A percentile compares a stretch with the other conserved stretches of the same genome.
phyloP scores from a whole-genome alignment of 164 flowering plant species.

The Hamamelis virginiana region DNA sequence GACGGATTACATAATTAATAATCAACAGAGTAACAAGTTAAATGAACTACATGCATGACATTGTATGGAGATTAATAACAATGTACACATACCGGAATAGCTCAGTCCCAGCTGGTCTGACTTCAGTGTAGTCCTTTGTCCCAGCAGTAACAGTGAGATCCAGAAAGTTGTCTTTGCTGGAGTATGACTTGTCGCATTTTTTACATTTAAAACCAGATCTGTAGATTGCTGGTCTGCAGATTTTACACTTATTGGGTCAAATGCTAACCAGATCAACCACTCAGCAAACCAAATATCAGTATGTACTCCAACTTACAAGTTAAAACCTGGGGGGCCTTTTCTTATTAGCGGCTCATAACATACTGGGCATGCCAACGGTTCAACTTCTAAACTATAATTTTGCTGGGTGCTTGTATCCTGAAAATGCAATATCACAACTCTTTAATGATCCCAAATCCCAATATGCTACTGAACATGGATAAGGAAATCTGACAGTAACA shows the following conservation, averaged over 20 bases:
- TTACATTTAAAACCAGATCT: slow-evolving; percentile 89
- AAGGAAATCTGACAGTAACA: too few relatives aligned
- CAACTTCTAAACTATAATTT: slow-evolving; percentile 30
- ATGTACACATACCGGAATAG: slow-evolving; percentile 60
- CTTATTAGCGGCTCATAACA: slow-evolving; percentile 82
- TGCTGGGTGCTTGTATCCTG: slow-evolving; percentile 46
- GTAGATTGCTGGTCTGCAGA: slow-evolving; percentile 76
- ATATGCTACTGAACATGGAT: too few relatives aligned
- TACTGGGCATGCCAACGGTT: slow-evolving; percentile 76
- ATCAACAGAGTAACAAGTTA: too few relatives aligned
- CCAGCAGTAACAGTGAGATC: slow-evolving; percentile 89
- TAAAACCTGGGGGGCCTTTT: slow-evolving; percentile 88
- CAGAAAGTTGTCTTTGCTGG: slow-evolving; percentile 75
- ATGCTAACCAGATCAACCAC: neutral
- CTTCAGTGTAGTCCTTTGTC: slow-evolving; percentile 61
- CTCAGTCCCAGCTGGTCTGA: slow-evolving; percentile 68
- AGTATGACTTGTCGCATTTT: slow-evolving; percentile 70
- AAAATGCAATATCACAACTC: neutral
- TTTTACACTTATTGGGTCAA: slow-evolving; percentile 8
- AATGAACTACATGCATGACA: neutral
- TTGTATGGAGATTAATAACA: neutral
- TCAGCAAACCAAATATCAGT: neutral
- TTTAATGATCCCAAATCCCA: too few relatives aligned
- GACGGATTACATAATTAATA: too few relatives aligned
- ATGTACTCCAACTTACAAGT: slow-evolving; percentile 59